Base-by-base conservation (phyloP, 495 filamentous ascomycete genomes). In the Hyaloscypha bicolor region DNA sequence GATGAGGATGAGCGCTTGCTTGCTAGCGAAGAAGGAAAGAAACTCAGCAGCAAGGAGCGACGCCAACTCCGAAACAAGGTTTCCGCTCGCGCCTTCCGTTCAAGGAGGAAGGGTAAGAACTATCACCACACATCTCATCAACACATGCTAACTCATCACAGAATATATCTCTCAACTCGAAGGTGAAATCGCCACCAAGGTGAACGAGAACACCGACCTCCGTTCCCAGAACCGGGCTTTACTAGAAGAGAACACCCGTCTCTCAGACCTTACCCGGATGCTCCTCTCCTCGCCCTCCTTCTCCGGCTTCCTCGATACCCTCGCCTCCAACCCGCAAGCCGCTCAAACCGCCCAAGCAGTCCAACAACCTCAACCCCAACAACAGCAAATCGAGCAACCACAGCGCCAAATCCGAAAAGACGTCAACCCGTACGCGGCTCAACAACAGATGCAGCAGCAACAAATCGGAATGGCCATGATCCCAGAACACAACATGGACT, bases 41-140 rank as follows among this genome's bases (percentile, higher is more conserved):
- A 96, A 79, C 84, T 99, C 48, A 93, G 86, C 77, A 93, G 91
- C 82, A 97, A 97, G 77, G 93, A 97, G 79, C 87, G 95, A 48
- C 87, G 95, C 45, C 95, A 98, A 77, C 79, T 99, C 6, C 87
- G 95, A 53, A 99, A 99, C 83, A 99, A 99, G 79, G 95, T 99
- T 11, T 99, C 95, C 45, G 95, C 95, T 66, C 88, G 95, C 64
- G 94, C 93, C 51, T 99, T 99, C 87, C 90, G 95, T 39, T 96
- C 93, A 31, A 84, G 95, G 69, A 88, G 95, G 79, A 99, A 99
- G 83, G 94, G 95, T 97, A 87, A 81, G 86, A 73, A 60, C 62
- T 11, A 60, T 29, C 11, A 48, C 65, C 29, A 74, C 65, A 58
- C 52, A 22, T 2, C 8, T 33, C 42, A 30, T 37, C 29, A 59